These are phyloP conservation scores for Eucalyptus pauciflora DNA, from an alignment of 345 rosid species.

Conservation along the genomic window DNA sequence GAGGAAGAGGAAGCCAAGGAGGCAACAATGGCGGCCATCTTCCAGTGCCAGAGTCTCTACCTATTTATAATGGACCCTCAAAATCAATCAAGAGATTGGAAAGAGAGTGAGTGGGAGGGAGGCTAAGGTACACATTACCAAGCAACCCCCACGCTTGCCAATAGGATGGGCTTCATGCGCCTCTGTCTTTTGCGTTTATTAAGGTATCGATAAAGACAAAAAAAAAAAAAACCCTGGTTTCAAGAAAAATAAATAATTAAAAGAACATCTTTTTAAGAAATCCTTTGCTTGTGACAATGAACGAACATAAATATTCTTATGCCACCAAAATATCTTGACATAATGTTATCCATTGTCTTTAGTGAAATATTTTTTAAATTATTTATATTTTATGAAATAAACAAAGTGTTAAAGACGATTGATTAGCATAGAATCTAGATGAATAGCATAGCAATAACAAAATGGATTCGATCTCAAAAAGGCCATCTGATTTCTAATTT, in stretches of 20 bases:
- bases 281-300: no score
- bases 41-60: not conserved
- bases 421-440: not conserved
- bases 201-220: not conserved
- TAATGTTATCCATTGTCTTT: fast-evolving
- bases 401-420: fast-evolving
- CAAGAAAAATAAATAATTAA: not conserved
- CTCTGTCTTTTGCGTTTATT: not conserved
- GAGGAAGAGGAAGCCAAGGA: not conserved
- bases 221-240: not conserved
- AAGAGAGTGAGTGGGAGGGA: not conserved
- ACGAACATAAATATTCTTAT: fast-evolving
- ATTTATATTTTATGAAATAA: no score
- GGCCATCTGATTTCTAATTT: not conserved
- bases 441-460: not conserved
- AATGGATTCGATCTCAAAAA: not conserved
- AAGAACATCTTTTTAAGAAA: fast-evolving
- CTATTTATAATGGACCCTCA: not conserved
- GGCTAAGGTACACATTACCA: not conserved
- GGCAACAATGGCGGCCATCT: slow-evolving; percentile 2
- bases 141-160: not conserved
- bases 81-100: not conserved
- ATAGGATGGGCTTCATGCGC: not conserved
- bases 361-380: no score
- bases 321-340: no score